phyloP scores from a whole-genome alignment of 805 yeast genomes.

The Nakazawaea wickerhamii region DNA sequence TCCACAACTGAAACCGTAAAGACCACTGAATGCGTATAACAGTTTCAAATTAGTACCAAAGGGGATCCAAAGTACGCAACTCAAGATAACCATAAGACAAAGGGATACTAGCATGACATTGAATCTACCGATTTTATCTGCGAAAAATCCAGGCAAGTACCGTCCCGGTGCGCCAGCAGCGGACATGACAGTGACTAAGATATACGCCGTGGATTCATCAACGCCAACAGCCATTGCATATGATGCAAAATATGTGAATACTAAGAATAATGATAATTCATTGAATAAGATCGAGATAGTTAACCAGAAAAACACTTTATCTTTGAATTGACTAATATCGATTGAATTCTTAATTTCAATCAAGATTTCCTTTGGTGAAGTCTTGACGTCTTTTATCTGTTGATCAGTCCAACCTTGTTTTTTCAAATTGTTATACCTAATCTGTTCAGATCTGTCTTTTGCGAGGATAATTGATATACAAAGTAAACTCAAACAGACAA shows the following conservation, averaged over 20 bases:
- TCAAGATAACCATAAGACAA: conserved; percentile 34
- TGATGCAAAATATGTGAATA: conserved; percentile 47
- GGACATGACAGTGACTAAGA: conserved; percentile 42
- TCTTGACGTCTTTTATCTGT: not conserved
- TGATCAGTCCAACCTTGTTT: conserved; percentile 12
- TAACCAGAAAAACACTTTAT: conserved; percentile 34
- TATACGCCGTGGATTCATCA: conserved; percentile 35
- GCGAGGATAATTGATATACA: conserved; percentile 30
- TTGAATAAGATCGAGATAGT: conserved; percentile 39
- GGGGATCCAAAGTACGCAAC: conserved; percentile 60
- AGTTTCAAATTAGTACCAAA: conserved; percentile 41
- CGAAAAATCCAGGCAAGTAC: conserved; percentile 27
- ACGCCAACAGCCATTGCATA: conserved; percentile 46
- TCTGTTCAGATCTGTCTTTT: conserved; percentile 33
- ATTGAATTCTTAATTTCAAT: conserved; percentile 26
- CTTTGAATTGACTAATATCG: conserved; percentile 35
- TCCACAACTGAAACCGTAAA: conserved; percentile 57
- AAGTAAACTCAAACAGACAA: conserved; percentile 37
- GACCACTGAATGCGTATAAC: conserved; percentile 45
- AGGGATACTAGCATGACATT: conserved; percentile 41
- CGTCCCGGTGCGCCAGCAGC: conserved; percentile 37
- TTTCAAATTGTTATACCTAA: conserved; percentile 21
- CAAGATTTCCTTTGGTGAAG: conserved; percentile 10
- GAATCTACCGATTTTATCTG: conserved; percentile 41
- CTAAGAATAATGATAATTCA: conserved; percentile 42